phyloP scores from a whole-genome alignment of 495 filamentous ascomycete genomes.

The Polyplosphaeria fusca region DNA sequence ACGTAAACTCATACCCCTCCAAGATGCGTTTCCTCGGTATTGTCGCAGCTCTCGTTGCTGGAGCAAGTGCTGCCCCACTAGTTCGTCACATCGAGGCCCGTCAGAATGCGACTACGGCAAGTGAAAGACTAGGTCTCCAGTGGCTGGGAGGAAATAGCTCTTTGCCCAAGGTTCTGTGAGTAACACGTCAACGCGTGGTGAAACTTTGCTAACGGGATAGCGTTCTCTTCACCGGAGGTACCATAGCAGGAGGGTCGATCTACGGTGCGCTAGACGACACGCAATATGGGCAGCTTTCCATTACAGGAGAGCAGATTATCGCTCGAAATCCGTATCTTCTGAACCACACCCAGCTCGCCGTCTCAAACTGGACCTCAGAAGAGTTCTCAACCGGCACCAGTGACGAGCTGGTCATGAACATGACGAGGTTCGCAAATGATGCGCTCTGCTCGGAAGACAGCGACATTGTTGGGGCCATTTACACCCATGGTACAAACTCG shows the following conservation, averaged over 20 bases:
- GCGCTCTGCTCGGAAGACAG: conserved; percentile 26
- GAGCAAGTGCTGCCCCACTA: background rate
- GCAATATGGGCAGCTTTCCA: conserved; percentile 17
- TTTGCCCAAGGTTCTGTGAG: conserved; percentile 22
- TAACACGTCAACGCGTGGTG: background rate
- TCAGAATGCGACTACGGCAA: conserved; percentile 13
- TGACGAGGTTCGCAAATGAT: conserved; percentile 20
- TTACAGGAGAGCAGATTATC: conserved; percentile 23
- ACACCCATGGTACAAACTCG: conserved; percentile 22
- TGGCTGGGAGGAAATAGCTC: conserved; percentile 20
- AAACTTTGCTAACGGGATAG: background rate
- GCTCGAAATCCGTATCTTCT: conserved; percentile 20
- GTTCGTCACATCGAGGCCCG: conserved; percentile 2
- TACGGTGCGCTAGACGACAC: conserved; percentile 23
- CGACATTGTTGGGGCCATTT: conserved; percentile 20
- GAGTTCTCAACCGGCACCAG: conserved; percentile 19
- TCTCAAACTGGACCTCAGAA: conserved; percentile 20
- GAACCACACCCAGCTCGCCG: conserved; percentile 24
- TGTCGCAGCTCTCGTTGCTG: conserved; percentile 3
- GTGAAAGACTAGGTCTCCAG: conserved; percentile 12
- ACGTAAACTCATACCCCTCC: too few species aligned
- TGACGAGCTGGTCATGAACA: conserved; percentile 23
- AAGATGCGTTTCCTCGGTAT: too few species aligned
- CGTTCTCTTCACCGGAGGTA: conserved; percentile 18
- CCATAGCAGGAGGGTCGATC: conserved; percentile 14